Percentiles rank a stretch among this genome's conserved stretches.
phyloP scores from a whole-genome alignment of 1,284 basidiomycete genomes.

The Puccinia novopanici region DNA sequence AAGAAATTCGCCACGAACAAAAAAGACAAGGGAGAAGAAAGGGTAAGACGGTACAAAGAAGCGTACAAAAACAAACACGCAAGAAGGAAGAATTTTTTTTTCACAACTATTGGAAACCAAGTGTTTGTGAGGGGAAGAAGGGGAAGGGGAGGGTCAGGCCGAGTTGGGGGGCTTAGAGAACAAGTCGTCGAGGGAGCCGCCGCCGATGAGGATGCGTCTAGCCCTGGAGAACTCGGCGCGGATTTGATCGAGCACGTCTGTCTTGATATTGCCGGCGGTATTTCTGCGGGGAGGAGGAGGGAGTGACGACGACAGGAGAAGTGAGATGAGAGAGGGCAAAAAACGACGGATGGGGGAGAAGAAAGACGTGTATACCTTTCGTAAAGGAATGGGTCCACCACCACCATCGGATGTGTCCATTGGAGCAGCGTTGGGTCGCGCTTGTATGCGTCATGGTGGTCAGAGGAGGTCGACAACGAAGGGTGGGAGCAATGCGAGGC shows the following conservation, averaged over 20 bases:
- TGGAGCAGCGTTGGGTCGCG: background rate
- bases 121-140: no score
- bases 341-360: background rate
- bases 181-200: background rate
- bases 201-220: background rate
- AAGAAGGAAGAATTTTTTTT: no score
- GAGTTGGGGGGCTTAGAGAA: background rate
- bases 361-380: slow-evolving; percentile 1
- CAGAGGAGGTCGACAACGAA: no score
- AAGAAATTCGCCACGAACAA: background rate
- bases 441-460: background rate
- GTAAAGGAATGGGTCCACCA: slow-evolving; percentile 19
- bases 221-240: slow-evolving; percentile 10
- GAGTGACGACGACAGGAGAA: background rate
- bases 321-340: background rate
- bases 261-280: slow-evolving; percentile 27
- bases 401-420: slow-evolving; percentile 15
- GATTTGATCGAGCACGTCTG: background rate
- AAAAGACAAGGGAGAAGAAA: background rate
- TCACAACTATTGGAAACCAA: no score
- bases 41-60: no score
- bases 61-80: no score
- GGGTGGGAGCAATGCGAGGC: no score
- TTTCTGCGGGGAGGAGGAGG: background rate
- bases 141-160: no score